phyloP scores from a whole-genome alignment of 1,284 basidiomycete genomes.

The Marasmius tenuissimus region DNA sequence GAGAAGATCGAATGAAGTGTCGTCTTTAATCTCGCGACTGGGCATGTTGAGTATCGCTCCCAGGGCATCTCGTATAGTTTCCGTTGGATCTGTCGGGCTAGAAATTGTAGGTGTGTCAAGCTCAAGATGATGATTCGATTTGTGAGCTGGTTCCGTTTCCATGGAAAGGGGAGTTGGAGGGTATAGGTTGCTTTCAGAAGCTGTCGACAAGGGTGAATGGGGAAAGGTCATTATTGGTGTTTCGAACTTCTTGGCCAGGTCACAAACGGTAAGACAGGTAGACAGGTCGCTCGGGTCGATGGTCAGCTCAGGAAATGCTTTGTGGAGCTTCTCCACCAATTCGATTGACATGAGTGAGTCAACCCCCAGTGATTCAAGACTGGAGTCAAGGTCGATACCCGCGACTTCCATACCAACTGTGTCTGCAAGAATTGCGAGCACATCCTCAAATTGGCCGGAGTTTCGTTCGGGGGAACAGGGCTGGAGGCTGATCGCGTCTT shows the following conservation, averaged over 20 bases:
- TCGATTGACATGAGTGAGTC: slow-evolving; percentile 5
- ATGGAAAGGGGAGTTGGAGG: background rate
- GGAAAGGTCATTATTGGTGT: background rate
- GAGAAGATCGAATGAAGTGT: background rate
- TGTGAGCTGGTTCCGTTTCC: background rate
- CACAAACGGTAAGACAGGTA: background rate
- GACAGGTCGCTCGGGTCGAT: background rate
- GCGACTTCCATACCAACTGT: background rate
- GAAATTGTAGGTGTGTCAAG: background rate
- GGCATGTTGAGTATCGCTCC: background rate
- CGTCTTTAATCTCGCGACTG: background rate
- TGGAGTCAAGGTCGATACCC: background rate
- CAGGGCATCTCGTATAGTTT: background rate
- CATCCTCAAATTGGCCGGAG: background rate
- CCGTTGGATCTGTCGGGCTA: background rate
- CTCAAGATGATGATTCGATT: background rate
- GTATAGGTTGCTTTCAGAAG: background rate
- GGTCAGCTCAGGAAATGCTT: background rate
- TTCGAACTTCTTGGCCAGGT: background rate
- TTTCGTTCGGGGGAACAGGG: background rate
- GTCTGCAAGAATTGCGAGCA: background rate
- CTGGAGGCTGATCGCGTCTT: background rate
- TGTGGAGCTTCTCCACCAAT: background rate
- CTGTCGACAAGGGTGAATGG: background rate
- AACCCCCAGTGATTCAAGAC: background rate